A percentile compares a stretch with the other conserved stretches of the same genome.
These are phyloP conservation scores for Dendrobium chrysotoxum DNA, from an alignment of 106 monocot species.

Conservation along the genomic window DNA sequence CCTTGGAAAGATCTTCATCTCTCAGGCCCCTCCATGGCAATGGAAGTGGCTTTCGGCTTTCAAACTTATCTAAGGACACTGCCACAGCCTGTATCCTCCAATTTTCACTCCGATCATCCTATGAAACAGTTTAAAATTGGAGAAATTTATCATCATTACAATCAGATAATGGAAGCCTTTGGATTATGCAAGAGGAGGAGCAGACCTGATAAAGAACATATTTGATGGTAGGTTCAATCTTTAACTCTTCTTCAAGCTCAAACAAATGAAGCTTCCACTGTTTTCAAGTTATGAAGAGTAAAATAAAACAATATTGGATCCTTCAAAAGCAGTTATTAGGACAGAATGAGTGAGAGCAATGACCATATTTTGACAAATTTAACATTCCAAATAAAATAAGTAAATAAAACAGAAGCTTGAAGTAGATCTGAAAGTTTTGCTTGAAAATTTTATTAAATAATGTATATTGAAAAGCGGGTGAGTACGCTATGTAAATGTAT, in stretches of 20 bases:
- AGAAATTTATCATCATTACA: neutral
- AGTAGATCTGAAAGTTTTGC: too few species aligned
- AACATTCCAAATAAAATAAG: too few species aligned
- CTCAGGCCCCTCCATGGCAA: slow-evolving; percentile 84
- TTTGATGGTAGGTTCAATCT: slow-evolving; percentile 45
- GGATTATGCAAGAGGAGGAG: neutral
- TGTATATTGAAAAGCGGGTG: too few species aligned
- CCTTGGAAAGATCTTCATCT: slow-evolving; percentile 63
- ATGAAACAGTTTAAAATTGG: neutral
- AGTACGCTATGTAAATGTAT: too few species aligned
- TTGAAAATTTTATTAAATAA: too few species aligned
- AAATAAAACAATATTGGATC: too few species aligned
- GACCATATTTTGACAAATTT: too few species aligned
- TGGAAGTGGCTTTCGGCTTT: slow-evolving; percentile 77
- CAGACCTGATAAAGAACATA: slow-evolving; percentile 56
- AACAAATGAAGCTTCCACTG: slow-evolving; percentile 80
- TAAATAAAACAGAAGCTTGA: too few species aligned
- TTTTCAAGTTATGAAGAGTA: neutral
- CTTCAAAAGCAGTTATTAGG: too few species aligned
- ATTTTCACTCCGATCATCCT: slow-evolving; percentile 85
- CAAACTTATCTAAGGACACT: slow-evolving; percentile 65
- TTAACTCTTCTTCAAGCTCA: slow-evolving; percentile 65
- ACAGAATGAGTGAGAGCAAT: too few species aligned
- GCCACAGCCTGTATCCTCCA: slow-evolving; percentile 90
- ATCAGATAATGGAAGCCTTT: neutral